Conservation (phyloP, 2,329 filamentous ascomycete species). For the Nemania diffusa region DNA sequence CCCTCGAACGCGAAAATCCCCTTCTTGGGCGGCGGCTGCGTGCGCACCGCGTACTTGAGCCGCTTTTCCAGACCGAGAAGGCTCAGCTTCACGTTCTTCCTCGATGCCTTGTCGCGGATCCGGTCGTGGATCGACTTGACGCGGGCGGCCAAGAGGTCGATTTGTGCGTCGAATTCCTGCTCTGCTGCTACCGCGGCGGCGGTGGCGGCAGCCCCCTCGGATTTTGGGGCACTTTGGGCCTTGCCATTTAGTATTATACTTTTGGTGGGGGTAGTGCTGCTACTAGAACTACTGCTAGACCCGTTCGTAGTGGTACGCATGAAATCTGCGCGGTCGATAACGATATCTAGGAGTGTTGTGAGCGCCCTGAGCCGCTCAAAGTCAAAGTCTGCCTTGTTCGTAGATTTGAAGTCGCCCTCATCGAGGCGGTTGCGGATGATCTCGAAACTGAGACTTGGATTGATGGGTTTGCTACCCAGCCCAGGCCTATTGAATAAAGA, state of each 20-base stretch:
- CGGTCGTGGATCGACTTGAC: conserved; percentile 68
- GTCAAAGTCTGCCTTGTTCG: conserved; percentile 69
- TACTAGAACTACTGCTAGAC: conserved; percentile 43
- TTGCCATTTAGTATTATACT: conserved; percentile 50
- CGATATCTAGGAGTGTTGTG: conserved; percentile 76
- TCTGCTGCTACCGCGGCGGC: conserved; percentile 39
- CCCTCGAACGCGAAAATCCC: conserved; percentile 58
- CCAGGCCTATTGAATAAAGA: conserved; percentile 66
- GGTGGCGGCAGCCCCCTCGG: background rate
- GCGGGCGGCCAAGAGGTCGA: conserved; percentile 72
- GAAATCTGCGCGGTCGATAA: conserved; percentile 72
- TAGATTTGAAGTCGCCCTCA: conserved; percentile 62
- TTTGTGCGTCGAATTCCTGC: conserved; percentile 71
- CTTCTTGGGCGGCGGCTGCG: conserved; percentile 65
- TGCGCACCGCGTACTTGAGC: conserved; percentile 76
- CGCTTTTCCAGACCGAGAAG: conserved; percentile 81
- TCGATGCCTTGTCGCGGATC: conserved; percentile 81
- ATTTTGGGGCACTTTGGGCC: background rate
- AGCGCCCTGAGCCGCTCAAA: conserved; percentile 75
- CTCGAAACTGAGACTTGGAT: conserved; percentile 56
- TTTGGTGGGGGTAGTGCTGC: conserved; percentile 41
- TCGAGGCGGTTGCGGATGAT: conserved; percentile 59
- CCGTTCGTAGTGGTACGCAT: conserved; percentile 25
- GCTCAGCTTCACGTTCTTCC: conserved; percentile 80
- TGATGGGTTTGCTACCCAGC: conserved; percentile 55